Percentiles rank a stretch among this genome's conserved stretches.
These are phyloP conservation scores for Nepenthes gracilis DNA, from an alignment of 148 eudicot genomes.

Conservation along the genomic window DNA sequence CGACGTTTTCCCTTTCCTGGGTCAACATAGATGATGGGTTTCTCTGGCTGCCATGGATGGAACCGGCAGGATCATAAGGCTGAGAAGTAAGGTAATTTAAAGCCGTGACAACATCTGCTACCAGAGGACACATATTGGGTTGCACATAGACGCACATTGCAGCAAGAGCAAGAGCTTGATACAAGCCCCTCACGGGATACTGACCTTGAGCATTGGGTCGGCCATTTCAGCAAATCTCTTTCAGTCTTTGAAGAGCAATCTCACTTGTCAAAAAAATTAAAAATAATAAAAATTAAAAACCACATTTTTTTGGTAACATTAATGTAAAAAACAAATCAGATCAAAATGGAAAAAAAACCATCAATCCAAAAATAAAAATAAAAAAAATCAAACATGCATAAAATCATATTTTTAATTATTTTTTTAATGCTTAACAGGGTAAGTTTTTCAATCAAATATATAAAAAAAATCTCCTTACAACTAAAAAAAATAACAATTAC, in stretches of 20 bases:
- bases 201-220: slow-evolving; percentile 56
- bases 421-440: no score
- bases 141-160: slow-evolving; percentile 76
- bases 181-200: slow-evolving; percentile 53
- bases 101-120: slow-evolving; percentile 67
- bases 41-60: slow-evolving; percentile 16
- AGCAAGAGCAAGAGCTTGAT: slow-evolving; percentile 69
- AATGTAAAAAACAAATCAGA: no score
- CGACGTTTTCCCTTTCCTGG: neutral
- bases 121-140: slow-evolving; percentile 46
- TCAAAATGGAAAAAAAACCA: no score
- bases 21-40: slow-evolving; percentile 11
- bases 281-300: no score
- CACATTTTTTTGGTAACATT: no score
- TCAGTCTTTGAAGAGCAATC: slow-evolving; percentile 59
- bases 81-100: slow-evolving; percentile 57
- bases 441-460: no score
- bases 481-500: no score
- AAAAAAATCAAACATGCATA: no score
- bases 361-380: no score
- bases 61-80: slow-evolving; percentile 32
- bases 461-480: no score
- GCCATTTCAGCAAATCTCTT: slow-evolving; percentile 52
- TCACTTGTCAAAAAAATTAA: slow-evolving; percentile 35
- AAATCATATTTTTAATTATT: no score